Base-by-base conservation (phyloP, 2,329 filamentous ascomycete species). In the Neofusicoccum ribis region DNA sequence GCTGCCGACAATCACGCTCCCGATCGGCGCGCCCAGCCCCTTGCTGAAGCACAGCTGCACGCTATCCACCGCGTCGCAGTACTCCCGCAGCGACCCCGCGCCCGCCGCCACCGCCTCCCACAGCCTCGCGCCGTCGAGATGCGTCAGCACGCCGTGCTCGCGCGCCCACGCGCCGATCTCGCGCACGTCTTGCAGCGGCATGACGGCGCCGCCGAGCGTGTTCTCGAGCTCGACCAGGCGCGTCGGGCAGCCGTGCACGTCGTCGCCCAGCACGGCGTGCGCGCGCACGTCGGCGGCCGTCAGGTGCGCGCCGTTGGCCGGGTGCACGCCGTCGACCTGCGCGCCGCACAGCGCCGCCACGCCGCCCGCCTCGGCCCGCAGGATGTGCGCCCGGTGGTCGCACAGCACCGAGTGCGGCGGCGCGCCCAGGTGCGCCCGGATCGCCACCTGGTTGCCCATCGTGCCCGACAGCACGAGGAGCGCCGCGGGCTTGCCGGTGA, bases 401-500 rank as follows among this genome's bases (percentile, higher is more conserved):
- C 90, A 92, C 8, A 97, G 80, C 5, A 97, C 86, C 7, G 86
- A 86, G 75, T 96, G 88, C 0, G 94, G 94, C 14, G 93, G 93
- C 67, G 91, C 89, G 0, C 83, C 85, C 14, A 97, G 84, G 66
- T 95, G 90, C 1, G 91, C 85, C 44, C 93, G 88, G 47, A 97
- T 84, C 0, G 90, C 89, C 17, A 97, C 82, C 76, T 97, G 93
- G 79, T 97, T 97, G 46, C 92, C 93, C 93, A 97, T 97, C 4
- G 93, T 97, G 3, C 94, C 94, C 0, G 91, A 95, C 66, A 96
- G 83, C 64, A 97, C 91, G 63, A 97, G 88, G 4, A 97, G 82
- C 0, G 86, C 90, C 7, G 87, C 88, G 72, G 93, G 89, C 71
- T 96, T 93, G 70, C 87, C 87, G 0, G 91, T 86, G 3, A 96